Evolutionary conservation across 768 basidiomycete genomes (phyloP).

Genomic region (Collybiopsis confluens): DNA sequence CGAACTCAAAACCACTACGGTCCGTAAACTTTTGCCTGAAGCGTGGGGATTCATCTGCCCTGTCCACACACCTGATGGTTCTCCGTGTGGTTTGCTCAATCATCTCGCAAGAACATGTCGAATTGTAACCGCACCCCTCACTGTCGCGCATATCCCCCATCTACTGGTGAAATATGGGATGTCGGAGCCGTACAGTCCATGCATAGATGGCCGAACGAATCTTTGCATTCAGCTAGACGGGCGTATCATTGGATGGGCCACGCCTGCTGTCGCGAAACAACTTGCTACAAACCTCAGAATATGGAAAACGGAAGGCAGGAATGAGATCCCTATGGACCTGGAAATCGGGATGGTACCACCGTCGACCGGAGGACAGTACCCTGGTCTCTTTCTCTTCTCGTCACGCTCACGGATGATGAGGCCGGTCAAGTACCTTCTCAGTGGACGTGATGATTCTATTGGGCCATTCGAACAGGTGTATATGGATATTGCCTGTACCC

Average conservation of each 20-base stretch:
- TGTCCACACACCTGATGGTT: slow-evolving; percentile 97
- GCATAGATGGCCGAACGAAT: slow-evolving; percentile 77
- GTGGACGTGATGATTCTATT: slow-evolving; percentile 83
- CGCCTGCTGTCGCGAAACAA: slow-evolving; percentile 63
- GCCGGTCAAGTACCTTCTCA: slow-evolving; percentile 87
- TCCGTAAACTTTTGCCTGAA: slow-evolving; percentile 93
- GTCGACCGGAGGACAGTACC: slow-evolving; percentile 93
- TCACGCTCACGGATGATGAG: slow-evolving; percentile 93
- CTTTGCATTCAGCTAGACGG: slow-evolving; percentile 95
- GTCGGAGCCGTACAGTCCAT: slow-evolving; percentile 82
- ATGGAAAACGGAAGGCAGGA: slow-evolving; percentile 89
- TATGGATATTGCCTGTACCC: slow-evolving; percentile 94
- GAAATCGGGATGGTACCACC: slow-evolving; percentile 91
- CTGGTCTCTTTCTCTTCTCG: slow-evolving; percentile 91
- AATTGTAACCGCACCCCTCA: slow-evolving; percentile 74
- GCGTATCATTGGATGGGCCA: slow-evolving; percentile 90
- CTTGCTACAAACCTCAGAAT: slow-evolving; percentile 83
- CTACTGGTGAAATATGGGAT: slow-evolving; percentile 88
- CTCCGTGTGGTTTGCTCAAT: slow-evolving; percentile 96
- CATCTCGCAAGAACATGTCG: slow-evolving; percentile 93
- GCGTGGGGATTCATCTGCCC: slow-evolving; percentile 99
- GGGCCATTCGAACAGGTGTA: slow-evolving; percentile 99
- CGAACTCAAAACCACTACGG: slow-evolving; percentile 95
- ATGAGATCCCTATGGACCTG: slow-evolving; percentile 84
- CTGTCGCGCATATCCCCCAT: slow-evolving; percentile 73